Conservation (phyloP, 495 filamentous ascomycete genomes). For the Daldinia childiae region DNA sequence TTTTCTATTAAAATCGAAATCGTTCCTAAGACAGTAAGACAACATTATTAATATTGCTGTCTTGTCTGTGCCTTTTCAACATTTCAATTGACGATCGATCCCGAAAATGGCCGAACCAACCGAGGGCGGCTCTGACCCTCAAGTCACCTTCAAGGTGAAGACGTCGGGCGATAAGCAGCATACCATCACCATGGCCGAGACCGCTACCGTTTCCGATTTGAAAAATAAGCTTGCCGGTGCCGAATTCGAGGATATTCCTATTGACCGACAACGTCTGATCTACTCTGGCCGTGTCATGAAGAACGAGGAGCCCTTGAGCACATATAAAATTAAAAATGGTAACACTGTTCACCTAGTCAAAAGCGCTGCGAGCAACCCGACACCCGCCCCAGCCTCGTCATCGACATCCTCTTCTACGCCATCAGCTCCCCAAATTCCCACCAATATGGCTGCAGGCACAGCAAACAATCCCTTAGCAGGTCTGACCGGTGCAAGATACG, state of each 20-base stretch:
- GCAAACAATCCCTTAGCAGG: slow-evolving; percentile 90
- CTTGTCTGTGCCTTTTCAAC: background rate
- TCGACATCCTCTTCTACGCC: slow-evolving; percentile 62
- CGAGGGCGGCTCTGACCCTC: slow-evolving; percentile 58
- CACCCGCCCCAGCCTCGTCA: slow-evolving; percentile 66
- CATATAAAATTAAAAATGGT: slow-evolving; percentile 95
- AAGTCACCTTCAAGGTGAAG: slow-evolving; percentile 94
- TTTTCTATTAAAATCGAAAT: background rate
- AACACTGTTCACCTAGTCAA: slow-evolving; percentile 97
- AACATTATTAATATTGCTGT: background rate
- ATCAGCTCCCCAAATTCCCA: slow-evolving; percentile 71
- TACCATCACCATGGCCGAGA: slow-evolving; percentile 77
- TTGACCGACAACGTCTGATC: slow-evolving; percentile 91
- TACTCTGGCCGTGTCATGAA: slow-evolving; percentile 97
- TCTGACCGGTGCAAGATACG: slow-evolving; percentile 93
- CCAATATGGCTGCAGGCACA: slow-evolving; percentile 90
- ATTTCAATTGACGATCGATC: slow-evolving; percentile 27
- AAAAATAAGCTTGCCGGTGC: slow-evolving; percentile 84
- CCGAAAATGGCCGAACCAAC: slow-evolving; percentile 64
- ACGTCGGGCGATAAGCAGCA: slow-evolving; percentile 86
- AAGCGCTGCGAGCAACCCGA: slow-evolving; percentile 88
- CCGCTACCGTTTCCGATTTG: slow-evolving; percentile 82
- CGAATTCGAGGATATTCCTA: slow-evolving; percentile 84
- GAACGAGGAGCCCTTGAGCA: slow-evolving; percentile 82
- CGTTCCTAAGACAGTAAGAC: background rate